A percentile compares a stretch with the other conserved stretches of the same genome.
Evolutionary conservation across 2,329 filamentous ascomycete genomes (phyloP).

Genomic region (Hortaea werneckii): DNA sequence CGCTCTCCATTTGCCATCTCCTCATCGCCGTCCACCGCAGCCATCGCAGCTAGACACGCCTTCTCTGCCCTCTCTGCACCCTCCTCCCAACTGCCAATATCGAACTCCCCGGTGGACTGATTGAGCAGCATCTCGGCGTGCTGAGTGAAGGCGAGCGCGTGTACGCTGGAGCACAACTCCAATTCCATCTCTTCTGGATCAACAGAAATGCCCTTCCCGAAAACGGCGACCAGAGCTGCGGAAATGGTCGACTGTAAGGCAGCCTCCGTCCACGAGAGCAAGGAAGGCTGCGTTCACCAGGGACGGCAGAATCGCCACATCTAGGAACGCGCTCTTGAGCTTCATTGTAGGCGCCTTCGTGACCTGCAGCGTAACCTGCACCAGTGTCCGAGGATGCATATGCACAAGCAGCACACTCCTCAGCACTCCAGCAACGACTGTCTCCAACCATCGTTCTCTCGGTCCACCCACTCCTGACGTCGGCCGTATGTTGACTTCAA

Average conservation of each 20-base stretch:
- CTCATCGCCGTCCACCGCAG: conserved; percentile 25
- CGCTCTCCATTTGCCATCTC: conserved; percentile 29
- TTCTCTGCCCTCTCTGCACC: conserved; percentile 55
- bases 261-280: conserved; percentile 72
- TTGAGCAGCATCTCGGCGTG: conserved; percentile 62
- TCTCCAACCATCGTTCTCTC: conserved; percentile 64
- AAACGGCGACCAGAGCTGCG: conserved; percentile 54
- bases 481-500: conserved; percentile 85
- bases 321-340: conserved; percentile 45
- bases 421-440: conserved; percentile 59
- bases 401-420: conserved; percentile 65
- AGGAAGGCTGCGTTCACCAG: conserved; percentile 71
- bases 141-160: conserved; percentile 76
- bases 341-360: conserved; percentile 40
- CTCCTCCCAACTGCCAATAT: conserved; percentile 63
- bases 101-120: conserved; percentile 75
- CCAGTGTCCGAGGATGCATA: conserved; percentile 64
- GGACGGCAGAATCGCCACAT: conserved; percentile 68
- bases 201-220: conserved; percentile 24
- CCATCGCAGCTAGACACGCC: conserved; percentile 48
- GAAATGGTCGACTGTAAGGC: conserved; percentile 65
- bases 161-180: conserved; percentile 56
- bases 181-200: conserved; percentile 56
- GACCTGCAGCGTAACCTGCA: conserved; percentile 75
- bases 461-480: conserved; percentile 64